phyloP scores from a whole-genome alignment of 1,284 basidiomycete genomes.

The Trichosporon sp. region DNA sequence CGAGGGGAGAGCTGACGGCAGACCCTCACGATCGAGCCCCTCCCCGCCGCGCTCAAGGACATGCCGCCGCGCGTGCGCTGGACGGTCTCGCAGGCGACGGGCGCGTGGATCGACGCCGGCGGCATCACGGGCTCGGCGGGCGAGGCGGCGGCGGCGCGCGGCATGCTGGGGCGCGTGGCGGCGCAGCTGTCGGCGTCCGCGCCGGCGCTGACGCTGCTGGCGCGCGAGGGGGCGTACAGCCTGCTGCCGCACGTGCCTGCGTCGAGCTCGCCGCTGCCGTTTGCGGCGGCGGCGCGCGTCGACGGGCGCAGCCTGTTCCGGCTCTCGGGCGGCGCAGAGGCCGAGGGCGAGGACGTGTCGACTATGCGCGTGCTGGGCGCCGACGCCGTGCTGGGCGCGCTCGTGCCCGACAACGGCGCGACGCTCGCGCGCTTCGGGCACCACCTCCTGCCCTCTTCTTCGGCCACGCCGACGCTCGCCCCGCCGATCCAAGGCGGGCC shows the following conservation, averaged over 20 bases:
- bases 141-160: not conserved
- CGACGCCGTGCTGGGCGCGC: not conserved
- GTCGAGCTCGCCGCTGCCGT: conserved; percentile 9
- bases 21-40: not conserved
- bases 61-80: not conserved
- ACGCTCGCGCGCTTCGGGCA: conserved; percentile 11
- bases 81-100: not conserved
- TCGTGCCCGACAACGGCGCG: not conserved
- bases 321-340: not conserved
- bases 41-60: not conserved
- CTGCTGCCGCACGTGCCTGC: conserved; percentile 15
- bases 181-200: not conserved
- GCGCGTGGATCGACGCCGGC: not conserved
- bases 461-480: not conserved
- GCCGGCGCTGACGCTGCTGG: not conserved
- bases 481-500: conserved; percentile 8
- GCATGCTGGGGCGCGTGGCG: not conserved
- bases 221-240: not conserved
- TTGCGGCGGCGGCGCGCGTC: conserved; percentile 8
- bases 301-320: conserved; percentile 15
- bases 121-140: not conserved
- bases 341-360: conserved; percentile 5
- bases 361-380: not conserved
- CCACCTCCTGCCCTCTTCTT: not conserved
- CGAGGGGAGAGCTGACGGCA: not conserved